Conservation (phyloP, 306 rosid genomes). For the Gynostemma pentaphyllum region DNA sequence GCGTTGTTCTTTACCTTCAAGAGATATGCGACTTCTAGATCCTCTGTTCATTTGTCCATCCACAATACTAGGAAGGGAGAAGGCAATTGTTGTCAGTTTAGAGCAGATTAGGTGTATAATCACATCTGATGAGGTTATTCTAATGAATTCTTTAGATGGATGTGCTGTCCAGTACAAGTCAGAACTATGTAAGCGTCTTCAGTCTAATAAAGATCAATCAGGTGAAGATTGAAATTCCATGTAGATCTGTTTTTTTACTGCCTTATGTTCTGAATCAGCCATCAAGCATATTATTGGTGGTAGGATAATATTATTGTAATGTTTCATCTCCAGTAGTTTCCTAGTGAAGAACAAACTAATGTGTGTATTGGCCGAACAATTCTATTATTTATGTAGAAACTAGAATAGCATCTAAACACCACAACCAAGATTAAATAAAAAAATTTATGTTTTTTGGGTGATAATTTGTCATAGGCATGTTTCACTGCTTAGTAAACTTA, state of each 20-base stretch:
- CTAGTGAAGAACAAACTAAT: neutral
- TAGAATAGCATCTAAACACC: neutral
- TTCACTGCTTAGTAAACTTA: neutral
- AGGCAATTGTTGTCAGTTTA: conserved; percentile 86
- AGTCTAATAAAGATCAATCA: conserved; percentile 40
- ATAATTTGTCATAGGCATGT: neutral
- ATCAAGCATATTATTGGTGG: neutral
- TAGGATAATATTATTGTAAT: neutral
- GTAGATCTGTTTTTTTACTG: neutral
- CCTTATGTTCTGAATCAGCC: neutral
- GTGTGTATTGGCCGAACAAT: neutral
- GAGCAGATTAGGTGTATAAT: conserved; percentile 93
- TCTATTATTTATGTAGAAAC: neutral
- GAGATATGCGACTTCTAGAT: conserved; percentile 91
- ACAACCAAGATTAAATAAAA: neutral
- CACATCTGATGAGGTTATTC: conserved; percentile 79
- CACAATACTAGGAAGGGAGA: conserved; percentile 74
- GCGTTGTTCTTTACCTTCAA: conserved; percentile 71
- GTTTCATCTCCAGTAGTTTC: neutral
- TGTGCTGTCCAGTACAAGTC: conserved; percentile 62
- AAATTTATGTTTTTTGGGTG: neutral
- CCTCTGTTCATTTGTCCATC: conserved; percentile 91
- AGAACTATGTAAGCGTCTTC: conserved; percentile 70
- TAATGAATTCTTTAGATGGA: conserved; percentile 84
- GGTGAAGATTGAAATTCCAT: conserved; percentile 29